These are phyloP conservation scores for Hanseniaspora uvarum DNA, from an alignment of 1,139 yeast species.

Conservation along the genomic window DNA sequence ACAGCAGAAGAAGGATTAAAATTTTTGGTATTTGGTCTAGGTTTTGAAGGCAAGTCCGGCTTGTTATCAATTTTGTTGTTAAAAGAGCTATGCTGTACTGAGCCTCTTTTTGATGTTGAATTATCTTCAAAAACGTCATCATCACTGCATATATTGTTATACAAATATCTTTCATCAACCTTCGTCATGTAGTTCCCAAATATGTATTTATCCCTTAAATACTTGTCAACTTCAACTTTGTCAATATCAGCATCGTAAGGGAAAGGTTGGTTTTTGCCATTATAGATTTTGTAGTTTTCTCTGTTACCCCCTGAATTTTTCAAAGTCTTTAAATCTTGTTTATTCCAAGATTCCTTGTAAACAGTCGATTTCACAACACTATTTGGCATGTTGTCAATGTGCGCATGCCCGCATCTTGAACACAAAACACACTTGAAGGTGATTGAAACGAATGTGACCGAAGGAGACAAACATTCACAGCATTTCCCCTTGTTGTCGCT, in stretches of 20 bases:
- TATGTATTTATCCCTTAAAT: conserved; percentile 49
- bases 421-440: conserved; percentile 53
- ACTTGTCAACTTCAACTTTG: conserved; percentile 38
- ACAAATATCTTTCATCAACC: conserved; percentile 25
- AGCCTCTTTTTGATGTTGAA: not conserved
- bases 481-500: conserved; percentile 47
- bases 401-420: conserved; percentile 64
- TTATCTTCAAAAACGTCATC: not conserved
- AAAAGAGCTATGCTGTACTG: conserved; percentile 1
- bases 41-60: conserved; percentile 12
- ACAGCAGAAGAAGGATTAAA: conserved; percentile 26
- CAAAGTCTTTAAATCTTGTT: conserved; percentile 27
- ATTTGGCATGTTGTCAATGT: conserved; percentile 31
- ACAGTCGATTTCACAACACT: conserved; percentile 35
- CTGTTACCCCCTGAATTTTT: conserved; percentile 29
- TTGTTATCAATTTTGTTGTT: conserved; percentile 18
- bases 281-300: conserved; percentile 33
- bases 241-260: conserved; percentile 48
- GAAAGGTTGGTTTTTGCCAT: conserved; percentile 45
- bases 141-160: conserved; percentile 13
- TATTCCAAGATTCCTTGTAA: conserved; percentile 60
- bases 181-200: conserved; percentile 41
- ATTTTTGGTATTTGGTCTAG: conserved; percentile 25
- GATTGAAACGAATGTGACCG: conserved; percentile 41
- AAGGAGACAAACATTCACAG: conserved; percentile 58